A percentile compares a stretch with the other conserved stretches of the same genome.
These are phyloP conservation scores for Metarhizium guizhouense DNA, from an alignment of 2,329 filamentous ascomycete species.

Conservation along the genomic window DNA sequence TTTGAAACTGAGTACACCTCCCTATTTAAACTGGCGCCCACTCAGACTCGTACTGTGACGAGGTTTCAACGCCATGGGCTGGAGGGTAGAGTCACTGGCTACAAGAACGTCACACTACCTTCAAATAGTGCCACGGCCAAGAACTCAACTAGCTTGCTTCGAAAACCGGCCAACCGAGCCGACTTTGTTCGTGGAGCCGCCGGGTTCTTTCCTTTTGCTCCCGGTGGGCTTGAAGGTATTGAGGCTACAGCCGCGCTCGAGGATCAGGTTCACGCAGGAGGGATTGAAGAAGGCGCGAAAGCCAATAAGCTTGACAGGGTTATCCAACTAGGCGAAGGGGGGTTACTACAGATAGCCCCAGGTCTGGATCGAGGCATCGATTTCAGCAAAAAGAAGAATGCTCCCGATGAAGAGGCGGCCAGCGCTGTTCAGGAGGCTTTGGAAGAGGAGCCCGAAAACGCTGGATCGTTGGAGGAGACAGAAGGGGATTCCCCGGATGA, in stretches of 20 bases:
- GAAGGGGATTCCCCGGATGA: conserved; percentile 17
- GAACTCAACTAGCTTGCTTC: conserved; percentile 81
- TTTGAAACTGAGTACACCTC: conserved; percentile 70
- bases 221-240: conserved; percentile 79
- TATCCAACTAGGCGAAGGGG: conserved; percentile 75
- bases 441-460: conserved; percentile 39
- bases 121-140: conserved; percentile 86
- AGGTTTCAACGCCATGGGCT: conserved; percentile 86
- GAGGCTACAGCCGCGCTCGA: conserved; percentile 80
- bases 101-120: conserved; percentile 87
- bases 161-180: conserved; percentile 77
- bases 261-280: conserved; percentile 56
- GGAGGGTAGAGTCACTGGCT: conserved; percentile 86
- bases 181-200: conserved; percentile 91
- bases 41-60: conserved; percentile 89
- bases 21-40: conserved; percentile 78
- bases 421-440: conserved; percentile 61
- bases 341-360: conserved; percentile 72
- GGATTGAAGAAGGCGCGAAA: conserved; percentile 33
- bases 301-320: conserved; percentile 65
- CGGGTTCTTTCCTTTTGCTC: conserved; percentile 90
- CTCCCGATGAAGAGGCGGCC: conserved; percentile 50
- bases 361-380: conserved; percentile 73
- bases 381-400: conserved; percentile 51
- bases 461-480: conserved; percentile 15